phyloP scores from a whole-genome alignment of 306 rosid species.

The Rosa multiflora region DNA sequence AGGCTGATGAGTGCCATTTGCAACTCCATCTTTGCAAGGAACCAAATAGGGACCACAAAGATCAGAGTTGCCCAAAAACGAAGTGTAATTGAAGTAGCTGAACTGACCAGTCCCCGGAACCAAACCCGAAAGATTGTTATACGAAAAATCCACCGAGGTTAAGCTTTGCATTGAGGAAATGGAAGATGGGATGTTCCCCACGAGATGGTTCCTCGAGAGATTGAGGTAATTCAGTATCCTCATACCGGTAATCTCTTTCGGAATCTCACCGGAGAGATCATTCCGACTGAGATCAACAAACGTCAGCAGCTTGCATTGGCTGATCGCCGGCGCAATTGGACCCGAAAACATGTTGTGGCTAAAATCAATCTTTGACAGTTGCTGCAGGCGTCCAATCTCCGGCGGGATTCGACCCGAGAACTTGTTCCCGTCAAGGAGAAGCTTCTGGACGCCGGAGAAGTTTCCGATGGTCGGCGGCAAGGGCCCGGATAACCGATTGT shows the following conservation, averaged over 20 bases:
- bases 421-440: slow-evolving; percentile 80
- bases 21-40: slow-evolving; percentile 79
- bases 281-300: slow-evolving; percentile 87
- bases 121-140: slow-evolving; percentile 91
- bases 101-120: slow-evolving; percentile 97
- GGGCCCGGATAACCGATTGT: slow-evolving; percentile 66
- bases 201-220: slow-evolving; percentile 75
- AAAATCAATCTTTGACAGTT: slow-evolving; percentile 81
- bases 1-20: slow-evolving; percentile 42
- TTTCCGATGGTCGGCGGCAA: slow-evolving; percentile 79
- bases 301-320: slow-evolving; percentile 78
- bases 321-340: slow-evolving; percentile 56
- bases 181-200: slow-evolving; percentile 74
- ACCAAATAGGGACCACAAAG: slow-evolving; percentile 93
- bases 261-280: slow-evolving; percentile 73
- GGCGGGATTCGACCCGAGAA: slow-evolving; percentile 77
- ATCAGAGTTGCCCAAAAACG: slow-evolving; percentile 74
- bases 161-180: slow-evolving; percentile 88
- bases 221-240: slow-evolving; percentile 84
- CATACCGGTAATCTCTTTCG: slow-evolving; percentile 77
- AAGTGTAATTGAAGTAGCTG: slow-evolving; percentile 92
- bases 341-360: slow-evolving; percentile 81
- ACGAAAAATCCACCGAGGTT: slow-evolving; percentile 90
- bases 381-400: slow-evolving; percentile 79
- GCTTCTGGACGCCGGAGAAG: slow-evolving; percentile 88